Percentiles rank a stretch among this genome's conserved stretches.
Evolutionary conservation across 352 stramenopile species (phyloP).

Genomic region (Pythium vanterpoolii): DNA sequence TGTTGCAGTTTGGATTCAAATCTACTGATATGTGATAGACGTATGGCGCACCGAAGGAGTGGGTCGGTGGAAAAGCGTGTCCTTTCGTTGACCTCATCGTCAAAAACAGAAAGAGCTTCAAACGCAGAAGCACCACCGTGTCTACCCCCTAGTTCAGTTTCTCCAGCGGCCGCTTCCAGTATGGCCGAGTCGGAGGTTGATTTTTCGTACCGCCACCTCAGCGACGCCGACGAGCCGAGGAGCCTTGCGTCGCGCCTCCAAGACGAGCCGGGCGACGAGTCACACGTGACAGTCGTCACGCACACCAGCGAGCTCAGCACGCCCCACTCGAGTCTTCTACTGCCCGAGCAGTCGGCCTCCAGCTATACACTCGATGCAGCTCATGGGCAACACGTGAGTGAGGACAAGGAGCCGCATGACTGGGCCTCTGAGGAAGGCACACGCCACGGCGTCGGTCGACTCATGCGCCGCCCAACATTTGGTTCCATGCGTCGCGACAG

Average conservation of each 20-base stretch:
- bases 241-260: conserved; percentile 4
- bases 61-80: neutral
- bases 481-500: conserved; percentile 11
- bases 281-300: conserved; percentile 13
- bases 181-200: conserved; percentile 18
- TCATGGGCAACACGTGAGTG: conserved; percentile 7
- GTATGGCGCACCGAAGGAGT: neutral
- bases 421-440: conserved; percentile 27
- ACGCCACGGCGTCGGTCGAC: conserved; percentile 3
- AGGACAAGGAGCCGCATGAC: neutral
- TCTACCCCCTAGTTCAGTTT: no score
- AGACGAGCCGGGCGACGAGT: conserved; percentile 8
- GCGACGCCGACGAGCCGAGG: conserved; percentile 18
- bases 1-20: neutral
- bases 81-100: conserved; percentile 1
- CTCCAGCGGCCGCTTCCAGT: neutral
- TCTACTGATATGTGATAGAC: neutral
- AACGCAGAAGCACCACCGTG: no score
- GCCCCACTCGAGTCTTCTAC: conserved; percentile 18
- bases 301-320: conserved; percentile 6
- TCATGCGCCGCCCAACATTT: conserved; percentile 2
- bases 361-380: neutral
- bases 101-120: neutral
- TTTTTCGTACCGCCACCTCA: conserved; percentile 27
- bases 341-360: conserved; percentile 7